phyloP scores from a whole-genome alignment of 805 yeast genomes.

The Myxozyma monticola region DNA sequence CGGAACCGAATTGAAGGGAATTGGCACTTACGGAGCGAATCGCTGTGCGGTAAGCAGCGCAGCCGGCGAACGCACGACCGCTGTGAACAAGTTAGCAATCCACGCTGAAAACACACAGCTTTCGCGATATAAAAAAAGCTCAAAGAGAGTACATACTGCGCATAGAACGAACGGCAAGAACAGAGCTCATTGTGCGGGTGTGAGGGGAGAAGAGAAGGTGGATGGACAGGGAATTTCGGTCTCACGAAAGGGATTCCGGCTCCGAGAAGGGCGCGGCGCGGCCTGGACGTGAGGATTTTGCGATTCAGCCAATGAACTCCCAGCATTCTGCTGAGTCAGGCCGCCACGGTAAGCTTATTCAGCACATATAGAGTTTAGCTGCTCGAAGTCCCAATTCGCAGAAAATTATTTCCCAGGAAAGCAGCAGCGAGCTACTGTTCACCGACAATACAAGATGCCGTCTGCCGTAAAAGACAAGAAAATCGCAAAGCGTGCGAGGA shows the following conservation, averaged over 20 bases:
- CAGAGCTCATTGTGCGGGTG: conserved; percentile 25
- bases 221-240: not conserved
- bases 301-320: conserved; percentile 4
- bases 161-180: conserved; percentile 22
- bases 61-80: conserved; percentile 24
- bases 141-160: conserved; percentile 14
- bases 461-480: conserved; percentile 3
- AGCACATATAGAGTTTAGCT: too few species aligned
- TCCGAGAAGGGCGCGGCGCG: conserved; percentile 1
- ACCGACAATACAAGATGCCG: conserved; percentile 15
- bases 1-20: too few species aligned
- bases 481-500: conserved; percentile 1
- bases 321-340: not conserved
- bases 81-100: too few species aligned
- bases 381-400: too few species aligned
- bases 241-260: not conserved
- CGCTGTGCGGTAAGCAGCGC: conserved; percentile 25
- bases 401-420: too few species aligned
- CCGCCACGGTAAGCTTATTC: too few species aligned
- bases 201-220: not conserved
- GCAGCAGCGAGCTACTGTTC: too few species aligned
- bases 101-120: too few species aligned
- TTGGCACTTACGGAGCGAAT: conserved; percentile 29
- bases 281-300: conserved; percentile 2
- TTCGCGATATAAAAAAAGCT: too few species aligned